These are phyloP conservation scores for Perilla frutescens DNA, from an alignment of 257 asterid genomes.

Conservation along the genomic window DNA sequence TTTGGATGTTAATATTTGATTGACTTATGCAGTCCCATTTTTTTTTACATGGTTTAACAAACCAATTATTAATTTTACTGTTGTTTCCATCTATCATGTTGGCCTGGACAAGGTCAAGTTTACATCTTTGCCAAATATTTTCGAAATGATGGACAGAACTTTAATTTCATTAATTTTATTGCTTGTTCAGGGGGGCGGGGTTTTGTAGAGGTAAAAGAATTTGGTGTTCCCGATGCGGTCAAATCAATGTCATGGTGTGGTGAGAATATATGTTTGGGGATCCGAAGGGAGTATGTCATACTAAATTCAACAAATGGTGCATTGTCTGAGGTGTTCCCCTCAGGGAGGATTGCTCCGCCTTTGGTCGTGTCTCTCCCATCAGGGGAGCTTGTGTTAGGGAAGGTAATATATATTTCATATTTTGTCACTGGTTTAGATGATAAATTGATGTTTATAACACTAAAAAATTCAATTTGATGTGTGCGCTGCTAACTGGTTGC, in stretches of 20 bases:
- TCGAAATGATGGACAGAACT: constrained; percentile 1
- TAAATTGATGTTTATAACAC: constrained; percentile 9
- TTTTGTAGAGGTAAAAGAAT: constrained; percentile 94
- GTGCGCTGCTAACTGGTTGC: constrained; percentile 23
- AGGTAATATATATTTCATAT: constrained; percentile 52
- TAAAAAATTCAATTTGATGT: constrained; percentile 23
- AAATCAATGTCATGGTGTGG: constrained; percentile 99
- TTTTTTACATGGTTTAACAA: not conserved
- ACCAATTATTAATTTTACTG: not conserved
- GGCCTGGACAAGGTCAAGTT: constrained; percentile 14
- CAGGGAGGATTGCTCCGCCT: constrained; percentile 96
- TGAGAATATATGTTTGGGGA: constrained; percentile 91
- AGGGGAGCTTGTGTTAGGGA: constrained; percentile 93
- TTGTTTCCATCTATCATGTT: constrained; percentile 5
- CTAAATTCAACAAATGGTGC: constrained; percentile 86
- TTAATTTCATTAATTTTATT: constrained; percentile 18
- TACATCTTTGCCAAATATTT: constrained; percentile 5
- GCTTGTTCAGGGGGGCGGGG: constrained; percentile 84
- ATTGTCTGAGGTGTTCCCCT: constrained; percentile 85
- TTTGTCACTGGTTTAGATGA: not conserved
- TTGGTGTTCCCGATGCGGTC: constrained; percentile 87
- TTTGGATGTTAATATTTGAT: not conserved
- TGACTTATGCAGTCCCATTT: not conserved
- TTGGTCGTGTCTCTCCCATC: constrained; percentile 88
- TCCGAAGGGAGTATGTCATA: constrained; percentile 80